Base-by-base conservation (phyloP, 2,329 filamentous ascomycete genomes). In the Trichoderma koningii region DNA sequence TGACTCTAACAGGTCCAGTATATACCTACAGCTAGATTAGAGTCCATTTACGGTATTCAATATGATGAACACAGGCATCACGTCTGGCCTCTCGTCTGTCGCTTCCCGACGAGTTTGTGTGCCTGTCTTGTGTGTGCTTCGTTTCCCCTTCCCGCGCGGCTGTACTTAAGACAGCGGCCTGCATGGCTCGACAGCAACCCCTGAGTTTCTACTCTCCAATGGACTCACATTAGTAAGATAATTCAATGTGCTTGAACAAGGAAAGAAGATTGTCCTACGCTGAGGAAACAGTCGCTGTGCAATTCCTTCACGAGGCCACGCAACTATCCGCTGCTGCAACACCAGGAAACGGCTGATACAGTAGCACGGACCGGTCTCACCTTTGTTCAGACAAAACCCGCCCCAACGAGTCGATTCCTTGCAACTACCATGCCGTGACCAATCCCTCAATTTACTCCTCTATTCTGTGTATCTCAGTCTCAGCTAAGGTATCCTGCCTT, bases 311-410 rank as follows among this genome's bases (percentile, higher is more conserved):
- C 5, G 28, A 28, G 21, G 21, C 17, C 34, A 19, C 5, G 57
- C 57, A 51, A 34, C 34, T 52, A 26, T 41, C 57, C 47, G 57
- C 9, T 10, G 34, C 34, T 26, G 23, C 47, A 38, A 47, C 38
- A n/a, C n/a, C 34, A 61, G 45, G 23, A 61, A 42, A 17, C 34
- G 23, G 57, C 57, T 19, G 47, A 51, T 26, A 26, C 57, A 51
- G 15, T 21, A 19, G 38, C 34, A 61, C 45, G 21, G 38, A 44
- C 6, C 21, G 17, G 34, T 61, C 38, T 42, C 47, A 21, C 41
- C 47, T 51, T 38, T 51, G 7, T 28, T 19, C 9, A 51, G 17
- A 9, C 15, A 6, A 15, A 1, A 41, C 7, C 4, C 17, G 19
- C 12, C n/a, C 23, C 26, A 38, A 34, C 30, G 1, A 19, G 9